These are phyloP conservation scores for Adiantum capillusveneris DNA, from an alignment of 75 land plant genomes.

Conservation along the genomic window DNA sequence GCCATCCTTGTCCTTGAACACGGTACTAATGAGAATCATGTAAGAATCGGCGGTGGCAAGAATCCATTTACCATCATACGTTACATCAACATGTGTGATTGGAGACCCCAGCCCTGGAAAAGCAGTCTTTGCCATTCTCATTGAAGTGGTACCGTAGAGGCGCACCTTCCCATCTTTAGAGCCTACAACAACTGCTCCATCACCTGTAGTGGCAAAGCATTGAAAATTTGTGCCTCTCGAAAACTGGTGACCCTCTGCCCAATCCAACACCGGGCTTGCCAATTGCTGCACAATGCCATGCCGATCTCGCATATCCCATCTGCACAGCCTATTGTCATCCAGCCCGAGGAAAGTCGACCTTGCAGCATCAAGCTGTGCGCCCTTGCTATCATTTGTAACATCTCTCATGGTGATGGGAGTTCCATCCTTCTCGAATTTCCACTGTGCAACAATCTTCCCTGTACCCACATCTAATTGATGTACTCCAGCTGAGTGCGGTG, in stretches of 20 bases:
- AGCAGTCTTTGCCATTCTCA: slow-evolving; percentile 97
- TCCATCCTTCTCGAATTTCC: slow-evolving; percentile 97
- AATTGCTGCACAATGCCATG: slow-evolving; percentile 83
- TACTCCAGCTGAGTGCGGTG: slow-evolving; percentile 55
- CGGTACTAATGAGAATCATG: slow-evolving; percentile 81
- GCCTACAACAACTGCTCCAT: slow-evolving; percentile 95
- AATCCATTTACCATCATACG: slow-evolving; percentile 98
- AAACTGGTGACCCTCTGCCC: slow-evolving; percentile 97
- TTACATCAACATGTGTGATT: slow-evolving; percentile 95
- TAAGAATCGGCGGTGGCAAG: slow-evolving; percentile 95
- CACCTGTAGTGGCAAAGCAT: slow-evolving; percentile 95
- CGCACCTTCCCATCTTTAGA: slow-evolving; percentile 94
- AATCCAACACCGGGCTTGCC: slow-evolving; percentile 70
- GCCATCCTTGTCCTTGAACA: slow-evolving; percentile 94
- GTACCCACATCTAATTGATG: slow-evolving; percentile 91
- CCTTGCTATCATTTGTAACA: slow-evolving; percentile 74
- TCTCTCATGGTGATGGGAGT: slow-evolving; percentile 89
- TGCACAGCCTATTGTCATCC: slow-evolving; percentile 88
- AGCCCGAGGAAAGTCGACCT: slow-evolving; percentile 85
- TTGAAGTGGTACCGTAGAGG: slow-evolving; percentile 75
- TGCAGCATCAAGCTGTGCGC: slow-evolving; percentile 78
- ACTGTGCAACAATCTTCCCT: slow-evolving; percentile 79
- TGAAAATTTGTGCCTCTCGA: slow-evolving; percentile 93
- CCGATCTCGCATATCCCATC: slow-evolving; percentile 96
- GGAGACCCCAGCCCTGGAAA: slow-evolving; percentile 98